A percentile compares a stretch with the other conserved stretches of the same genome.
Conservation (phyloP, 2,329 filamentous ascomycete species). For the Fusarium setosum region DNA sequence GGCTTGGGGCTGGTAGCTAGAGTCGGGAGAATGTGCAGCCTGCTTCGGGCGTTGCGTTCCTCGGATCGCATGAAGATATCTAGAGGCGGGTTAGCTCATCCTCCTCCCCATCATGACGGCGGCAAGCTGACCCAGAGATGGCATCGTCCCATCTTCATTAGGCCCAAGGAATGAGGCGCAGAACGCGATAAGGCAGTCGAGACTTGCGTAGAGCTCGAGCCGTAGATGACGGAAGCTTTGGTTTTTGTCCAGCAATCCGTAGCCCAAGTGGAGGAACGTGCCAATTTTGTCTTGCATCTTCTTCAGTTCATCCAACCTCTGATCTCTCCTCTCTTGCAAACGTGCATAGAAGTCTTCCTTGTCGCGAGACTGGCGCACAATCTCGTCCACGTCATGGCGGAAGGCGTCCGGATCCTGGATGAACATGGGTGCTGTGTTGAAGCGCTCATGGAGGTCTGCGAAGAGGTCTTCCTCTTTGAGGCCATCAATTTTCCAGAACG, state of each 20-base stretch:
- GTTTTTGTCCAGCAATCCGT: background rate
- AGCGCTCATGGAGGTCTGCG: background rate
- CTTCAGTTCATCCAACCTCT: background rate
- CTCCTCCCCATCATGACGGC: background rate
- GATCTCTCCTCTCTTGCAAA: background rate
- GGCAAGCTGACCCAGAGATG: background rate
- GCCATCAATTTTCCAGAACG: background rate
- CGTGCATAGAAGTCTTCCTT: background rate
- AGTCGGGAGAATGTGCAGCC: fast-evolving
- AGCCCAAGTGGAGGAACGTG: background rate
- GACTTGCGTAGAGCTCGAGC: background rate
- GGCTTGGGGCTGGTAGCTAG: background rate
- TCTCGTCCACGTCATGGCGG: background rate
- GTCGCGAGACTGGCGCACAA: background rate
- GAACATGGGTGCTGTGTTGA: conserved; percentile 3
- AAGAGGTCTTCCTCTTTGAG: background rate
- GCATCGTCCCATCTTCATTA: background rate
- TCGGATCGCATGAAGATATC: background rate
- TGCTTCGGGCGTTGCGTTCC: background rate
- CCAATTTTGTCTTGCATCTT: background rate
- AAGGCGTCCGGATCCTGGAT: conserved; percentile 3
- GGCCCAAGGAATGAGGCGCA: background rate
- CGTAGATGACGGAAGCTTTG: background rate
- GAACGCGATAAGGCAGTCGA: background rate
- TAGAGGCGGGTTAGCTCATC: background rate